phyloP scores from a whole-genome alignment of 139 green algal genomes.

The Chlamydomonas sphaeroides region DNA sequence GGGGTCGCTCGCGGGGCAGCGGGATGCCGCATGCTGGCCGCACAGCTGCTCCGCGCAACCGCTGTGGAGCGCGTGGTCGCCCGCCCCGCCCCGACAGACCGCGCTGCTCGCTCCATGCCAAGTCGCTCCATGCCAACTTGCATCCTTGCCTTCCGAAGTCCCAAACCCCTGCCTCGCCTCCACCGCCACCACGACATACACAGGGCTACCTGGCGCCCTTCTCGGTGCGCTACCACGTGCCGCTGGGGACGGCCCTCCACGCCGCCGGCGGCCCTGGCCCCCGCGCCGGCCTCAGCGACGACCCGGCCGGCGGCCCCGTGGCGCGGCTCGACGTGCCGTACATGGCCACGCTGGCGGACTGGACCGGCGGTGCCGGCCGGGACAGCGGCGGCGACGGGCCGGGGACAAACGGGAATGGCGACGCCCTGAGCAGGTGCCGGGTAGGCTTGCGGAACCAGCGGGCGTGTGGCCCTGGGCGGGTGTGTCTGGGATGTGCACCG shows the following conservation, averaged over 20 bases:
- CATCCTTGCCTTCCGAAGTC: not conserved
- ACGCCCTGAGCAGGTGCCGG: not conserved
- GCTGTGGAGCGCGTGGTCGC: not conserved
- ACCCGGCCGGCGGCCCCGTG: not conserved
- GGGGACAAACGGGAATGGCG: not conserved
- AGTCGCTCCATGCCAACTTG: not conserved
- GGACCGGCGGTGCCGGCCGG: not conserved
- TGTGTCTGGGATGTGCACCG: not conserved
- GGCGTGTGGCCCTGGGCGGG: not conserved
- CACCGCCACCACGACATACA: not conserved
- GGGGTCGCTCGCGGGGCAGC: no score
- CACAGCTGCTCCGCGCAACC: not conserved
- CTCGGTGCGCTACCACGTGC: constrained; percentile 56
- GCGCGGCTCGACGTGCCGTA: constrained; percentile 39
- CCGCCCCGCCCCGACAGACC: not conserved
- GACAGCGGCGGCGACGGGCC: no score
- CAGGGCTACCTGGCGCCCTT: constrained; percentile 64
- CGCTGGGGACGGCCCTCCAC: constrained; percentile 41
- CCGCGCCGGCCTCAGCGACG: no score
- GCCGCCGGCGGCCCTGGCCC: not conserved
- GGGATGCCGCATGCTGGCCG: not conserved
- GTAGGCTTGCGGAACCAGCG: not conserved
- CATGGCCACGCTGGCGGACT: not conserved
- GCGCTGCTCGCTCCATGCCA: not conserved
- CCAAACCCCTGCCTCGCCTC: not conserved